These are phyloP conservation scores for Colletotrichum melonis DNA, from an alignment of 2,329 filamentous ascomycete species.

Conservation along the genomic window DNA sequence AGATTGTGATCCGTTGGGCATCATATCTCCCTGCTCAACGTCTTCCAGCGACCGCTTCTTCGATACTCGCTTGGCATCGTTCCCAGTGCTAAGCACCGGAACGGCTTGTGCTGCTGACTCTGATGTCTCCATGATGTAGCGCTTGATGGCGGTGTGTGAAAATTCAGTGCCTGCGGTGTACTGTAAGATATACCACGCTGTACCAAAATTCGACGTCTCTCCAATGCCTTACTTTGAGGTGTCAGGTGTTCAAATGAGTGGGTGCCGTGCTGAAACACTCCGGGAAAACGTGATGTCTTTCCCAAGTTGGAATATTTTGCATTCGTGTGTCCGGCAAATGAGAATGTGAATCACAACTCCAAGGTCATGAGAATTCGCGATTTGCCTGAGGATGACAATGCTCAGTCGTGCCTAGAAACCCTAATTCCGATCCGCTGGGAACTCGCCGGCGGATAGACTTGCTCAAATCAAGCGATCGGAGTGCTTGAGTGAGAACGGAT, in stretches of 20 bases:
- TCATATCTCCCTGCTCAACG: constrained; percentile 22
- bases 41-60: constrained; percentile 46
- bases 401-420: background rate
- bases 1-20: constrained; percentile 16
- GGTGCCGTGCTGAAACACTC: background rate
- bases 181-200: background rate
- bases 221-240: background rate
- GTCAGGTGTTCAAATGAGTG: background rate
- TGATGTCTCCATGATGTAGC: constrained; percentile 23
- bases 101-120: background rate
- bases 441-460: background rate
- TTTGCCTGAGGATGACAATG: background rate
- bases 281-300: too few species aligned
- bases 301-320: background rate
- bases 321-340: background rate
- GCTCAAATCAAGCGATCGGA: background rate
- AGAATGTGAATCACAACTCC: background rate
- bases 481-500: background rate
- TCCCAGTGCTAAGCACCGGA: background rate
- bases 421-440: background rate
- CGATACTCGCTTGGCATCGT: constrained; percentile 9
- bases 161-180: background rate
- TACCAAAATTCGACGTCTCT: background rate
- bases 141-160: background rate
- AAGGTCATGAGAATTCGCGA: background rate